Evolutionary conservation across 441 rosid species (phyloP).

Genomic region (Capsella rubella): DNA sequence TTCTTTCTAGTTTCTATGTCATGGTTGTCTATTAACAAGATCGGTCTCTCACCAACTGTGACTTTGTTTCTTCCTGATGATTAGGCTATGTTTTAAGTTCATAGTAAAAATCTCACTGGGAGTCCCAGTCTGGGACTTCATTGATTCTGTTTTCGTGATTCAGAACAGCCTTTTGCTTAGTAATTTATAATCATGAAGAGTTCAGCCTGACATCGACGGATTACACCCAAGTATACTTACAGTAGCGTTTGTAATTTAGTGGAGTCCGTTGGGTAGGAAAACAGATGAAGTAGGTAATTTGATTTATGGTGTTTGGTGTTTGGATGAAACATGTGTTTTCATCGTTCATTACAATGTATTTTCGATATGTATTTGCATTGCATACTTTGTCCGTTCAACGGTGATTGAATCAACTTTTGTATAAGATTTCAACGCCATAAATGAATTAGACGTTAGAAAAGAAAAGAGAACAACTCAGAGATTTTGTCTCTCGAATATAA

Average conservation of each 20-base stretch:
- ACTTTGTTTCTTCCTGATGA: not conserved
- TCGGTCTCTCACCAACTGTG: not conserved
- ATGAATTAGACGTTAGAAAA: not conserved
- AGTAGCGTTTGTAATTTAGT: not conserved
- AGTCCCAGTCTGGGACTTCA: too few species aligned
- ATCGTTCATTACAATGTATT: not conserved
- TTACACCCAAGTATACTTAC: not conserved
- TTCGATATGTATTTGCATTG: not conserved
- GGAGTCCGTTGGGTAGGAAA: not conserved
- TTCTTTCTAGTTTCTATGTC: too few species aligned
- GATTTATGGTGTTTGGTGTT: constrained; percentile 34
- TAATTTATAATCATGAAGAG: constrained; percentile 56
- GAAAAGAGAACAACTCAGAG: not conserved
- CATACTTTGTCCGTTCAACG: not conserved
- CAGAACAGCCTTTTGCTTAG: not conserved
- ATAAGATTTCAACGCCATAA: not conserved
- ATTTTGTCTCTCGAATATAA: not conserved
- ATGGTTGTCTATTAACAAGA: not conserved
- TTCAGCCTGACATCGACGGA: constrained; percentile 97
- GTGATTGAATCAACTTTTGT: not conserved
- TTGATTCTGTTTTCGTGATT: not conserved
- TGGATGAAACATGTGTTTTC: constrained; percentile 72
- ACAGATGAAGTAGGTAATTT: not conserved
- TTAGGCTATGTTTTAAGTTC: not conserved
- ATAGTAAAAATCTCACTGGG: too few species aligned